Evolutionary conservation across 345 rosid species (phyloP).

Genomic region (Brassica nigra): DNA sequence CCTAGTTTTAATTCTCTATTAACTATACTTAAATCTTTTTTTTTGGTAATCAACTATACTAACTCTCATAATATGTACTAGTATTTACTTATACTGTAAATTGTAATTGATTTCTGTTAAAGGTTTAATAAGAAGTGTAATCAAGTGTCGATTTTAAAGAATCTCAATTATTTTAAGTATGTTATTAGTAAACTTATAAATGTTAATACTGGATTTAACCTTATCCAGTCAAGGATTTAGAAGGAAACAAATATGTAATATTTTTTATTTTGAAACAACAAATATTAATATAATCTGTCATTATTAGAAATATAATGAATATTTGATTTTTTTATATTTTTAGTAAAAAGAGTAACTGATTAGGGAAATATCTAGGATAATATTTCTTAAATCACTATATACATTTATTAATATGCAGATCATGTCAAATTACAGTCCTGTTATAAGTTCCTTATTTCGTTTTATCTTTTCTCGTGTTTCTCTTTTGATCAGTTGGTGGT

Average conservation of each 20-base stretch:
- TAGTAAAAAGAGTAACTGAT: background rate
- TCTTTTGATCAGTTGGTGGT: constrained; percentile 32
- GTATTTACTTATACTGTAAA: background rate
- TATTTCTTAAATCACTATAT: constrained; percentile 13
- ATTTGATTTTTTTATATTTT: background rate
- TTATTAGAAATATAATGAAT: background rate
- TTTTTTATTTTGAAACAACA: background rate
- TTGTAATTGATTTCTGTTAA: background rate
- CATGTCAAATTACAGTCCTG: constrained; percentile 24
- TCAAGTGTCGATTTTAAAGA: background rate
- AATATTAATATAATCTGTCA: background rate
- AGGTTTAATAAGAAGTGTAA: background rate
- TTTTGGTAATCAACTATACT: background rate
- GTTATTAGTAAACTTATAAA: background rate
- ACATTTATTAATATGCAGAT: constrained; percentile 16
- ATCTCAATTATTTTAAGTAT: background rate
- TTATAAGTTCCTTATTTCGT: constrained; percentile 5
- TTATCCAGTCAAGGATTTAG: background rate
- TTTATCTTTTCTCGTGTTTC: constrained; percentile 31
- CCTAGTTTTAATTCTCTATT: background rate
- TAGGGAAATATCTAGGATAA: constrained; percentile 6
- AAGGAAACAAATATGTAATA: background rate
- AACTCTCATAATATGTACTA: background rate
- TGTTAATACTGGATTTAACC: background rate
- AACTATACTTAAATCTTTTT: background rate